Percentiles rank a stretch among this genome's conserved stretches.
phyloP scores from a whole-genome alignment of 2,329 filamentous ascomycete species.

The Alternaria sp. region DNA sequence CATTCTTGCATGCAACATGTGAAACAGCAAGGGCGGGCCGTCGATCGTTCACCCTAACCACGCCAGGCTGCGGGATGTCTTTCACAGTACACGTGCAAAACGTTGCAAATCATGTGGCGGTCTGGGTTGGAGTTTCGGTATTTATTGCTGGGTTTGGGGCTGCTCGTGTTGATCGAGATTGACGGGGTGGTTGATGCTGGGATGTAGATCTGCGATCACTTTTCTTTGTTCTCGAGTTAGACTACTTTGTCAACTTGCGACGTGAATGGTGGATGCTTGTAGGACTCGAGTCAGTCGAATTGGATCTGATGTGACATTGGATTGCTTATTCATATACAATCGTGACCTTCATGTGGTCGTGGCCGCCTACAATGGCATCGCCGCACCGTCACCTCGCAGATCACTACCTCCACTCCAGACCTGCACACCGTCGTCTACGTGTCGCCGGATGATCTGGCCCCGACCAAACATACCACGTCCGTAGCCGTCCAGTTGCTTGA shows the following conservation, averaged over 20 bases:
- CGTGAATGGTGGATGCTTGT: background rate
- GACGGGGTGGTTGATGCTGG: background rate
- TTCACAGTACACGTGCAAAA: background rate
- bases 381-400: slow-evolving; percentile 79
- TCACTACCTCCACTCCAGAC: slow-evolving; percentile 93
- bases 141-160: background rate
- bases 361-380: slow-evolving; percentile 55
- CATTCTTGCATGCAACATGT: background rate
- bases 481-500: slow-evolving; percentile 71
- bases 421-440: slow-evolving; percentile 74
- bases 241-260: background rate
- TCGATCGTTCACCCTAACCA: background rate
- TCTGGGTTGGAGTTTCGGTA: background rate
- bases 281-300: background rate
- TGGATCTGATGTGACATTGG: background rate
- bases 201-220: background rate
- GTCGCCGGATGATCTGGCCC: slow-evolving; percentile 83
- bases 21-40: background rate
- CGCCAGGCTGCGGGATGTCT: background rate
- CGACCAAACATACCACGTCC: slow-evolving; percentile 77
- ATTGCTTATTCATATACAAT: background rate
- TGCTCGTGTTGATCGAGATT: background rate
- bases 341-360: background rate
- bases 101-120: background rate
- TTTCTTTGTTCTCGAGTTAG: background rate